Evolutionary conservation across 495 filamentous ascomycete genomes (phyloP), one percentile per base, ranked within the genome.

Genomic region (Hyaloscypha hepaticicola): DNA sequence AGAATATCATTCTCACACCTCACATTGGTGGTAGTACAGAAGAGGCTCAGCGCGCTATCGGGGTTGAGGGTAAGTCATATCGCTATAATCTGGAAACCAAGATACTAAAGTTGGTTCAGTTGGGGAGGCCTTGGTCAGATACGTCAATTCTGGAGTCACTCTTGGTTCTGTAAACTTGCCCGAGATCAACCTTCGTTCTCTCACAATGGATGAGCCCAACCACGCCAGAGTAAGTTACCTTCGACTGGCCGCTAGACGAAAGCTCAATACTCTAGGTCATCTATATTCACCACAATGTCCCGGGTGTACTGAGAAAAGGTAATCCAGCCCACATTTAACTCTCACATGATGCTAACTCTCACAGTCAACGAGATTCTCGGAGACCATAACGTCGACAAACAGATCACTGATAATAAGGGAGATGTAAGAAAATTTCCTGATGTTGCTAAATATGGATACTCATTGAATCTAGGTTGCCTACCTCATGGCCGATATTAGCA

Each of bases 21-120:
- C 95, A 99, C 73, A 97, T 99, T 72, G 95, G 95, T 60, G 95
- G 95, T 33, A 96, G 90, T 77, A 99, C 96, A 3, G 96, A 99
- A 76, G 93, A 99, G 79, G 96, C 96, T 6, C 96, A 99, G 78
- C 87, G 91, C 59, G 94, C 96, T 9, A 99, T 98, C 74, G 96
- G 96, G 68, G 80, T 96, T 27, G 96, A 99, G 80, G 79, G 78
- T 78, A 70, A 41, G 24, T 31, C 63, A 24, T 48, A 53, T 34
- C 24, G 4, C 16, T 55, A 14, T n/a, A 11, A 26, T 65, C 50
- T 72, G 34, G 3, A 11, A 21, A 57, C 24, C 25, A 24, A 19
- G 5, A 34, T 41, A 22, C 67, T 72, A 22, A 67, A 34, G 5
- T 9, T 5, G 14, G 16, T 19, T 11, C 66, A 82, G 95, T 99